Percentiles rank a stretch among this genome's conserved stretches.
These are phyloP conservation scores for Favolaschia claudopus DNA, from an alignment of 768 basidiomycete species.

Conservation along the genomic window DNA sequence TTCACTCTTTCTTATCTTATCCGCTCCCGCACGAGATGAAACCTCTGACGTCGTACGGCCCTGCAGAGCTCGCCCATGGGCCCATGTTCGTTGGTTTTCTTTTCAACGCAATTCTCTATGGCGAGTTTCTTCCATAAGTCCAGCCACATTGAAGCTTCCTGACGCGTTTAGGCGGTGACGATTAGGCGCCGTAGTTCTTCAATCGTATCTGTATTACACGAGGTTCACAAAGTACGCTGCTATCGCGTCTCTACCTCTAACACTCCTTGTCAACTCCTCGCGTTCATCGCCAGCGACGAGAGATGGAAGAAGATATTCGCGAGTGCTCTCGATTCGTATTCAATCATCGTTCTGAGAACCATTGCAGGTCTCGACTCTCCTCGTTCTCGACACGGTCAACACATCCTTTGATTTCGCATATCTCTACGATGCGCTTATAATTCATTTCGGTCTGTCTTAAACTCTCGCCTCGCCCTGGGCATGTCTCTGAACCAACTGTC, in stretches of 20 bases:
- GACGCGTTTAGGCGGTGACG: background rate
- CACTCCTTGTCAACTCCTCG: slow-evolving; percentile 4
- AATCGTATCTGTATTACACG: slow-evolving; percentile 46
- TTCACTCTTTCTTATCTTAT: too few species aligned
- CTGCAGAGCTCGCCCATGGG: slow-evolving; percentile 31
- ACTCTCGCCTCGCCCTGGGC: background rate
- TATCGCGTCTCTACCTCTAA: slow-evolving; percentile 11
- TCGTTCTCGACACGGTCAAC: slow-evolving; percentile 49
- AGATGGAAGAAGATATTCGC: slow-evolving; percentile 36
- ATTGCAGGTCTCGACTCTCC: slow-evolving; percentile 14
- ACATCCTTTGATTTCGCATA: slow-evolving; percentile 43
- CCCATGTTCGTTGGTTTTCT: slow-evolving; percentile 44
- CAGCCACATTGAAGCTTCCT: slow-evolving; percentile 24
- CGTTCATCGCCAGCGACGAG: slow-evolving; percentile 20
- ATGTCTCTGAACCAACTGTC: too few species aligned
- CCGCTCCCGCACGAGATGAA: slow-evolving; percentile 5
- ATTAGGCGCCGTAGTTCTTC: slow-evolving; percentile 27
- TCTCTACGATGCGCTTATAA: slow-evolving; percentile 45
- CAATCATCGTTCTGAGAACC: background rate
- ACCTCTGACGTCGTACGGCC: slow-evolving; percentile 6
- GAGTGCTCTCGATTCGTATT: slow-evolving; percentile 37
- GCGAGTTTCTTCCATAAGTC: slow-evolving; percentile 15
- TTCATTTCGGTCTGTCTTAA: slow-evolving; percentile 40
- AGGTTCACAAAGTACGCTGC: slow-evolving; percentile 39
- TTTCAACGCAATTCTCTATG: slow-evolving; percentile 43